Evolutionary conservation across 768 basidiomycete species (phyloP), one percentile per base, ranked within the genome.

Genomic region (Serendipita indica): DNA sequence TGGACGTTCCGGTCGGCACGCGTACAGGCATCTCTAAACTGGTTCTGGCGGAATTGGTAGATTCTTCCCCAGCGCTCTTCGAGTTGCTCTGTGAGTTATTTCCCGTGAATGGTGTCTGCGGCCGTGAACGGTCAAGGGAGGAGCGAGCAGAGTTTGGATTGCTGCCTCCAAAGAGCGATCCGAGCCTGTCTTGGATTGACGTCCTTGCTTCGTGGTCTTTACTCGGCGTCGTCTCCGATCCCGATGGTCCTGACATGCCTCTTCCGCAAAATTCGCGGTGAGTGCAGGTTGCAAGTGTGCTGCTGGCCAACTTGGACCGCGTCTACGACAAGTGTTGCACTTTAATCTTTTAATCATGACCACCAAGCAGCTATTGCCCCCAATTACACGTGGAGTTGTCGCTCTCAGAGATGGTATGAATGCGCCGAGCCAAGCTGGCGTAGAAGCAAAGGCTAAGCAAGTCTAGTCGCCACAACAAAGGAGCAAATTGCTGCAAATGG

Each of bases 351-450:
- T 25, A n/a, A 43, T n/a, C 16, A 43, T 43, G 41, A 6, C 41
- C 16, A 43, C 41, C 16, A 43, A n/a, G 7, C 18, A 43, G 7
- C 41, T 10, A n/a, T 7, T 54, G 16, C 10, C 49, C 30, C n/a
- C 7, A 54, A 27, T 22, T 27, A 54, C 49, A 10, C 3, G 30
- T 4, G 49, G 49, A 10, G 20, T 16, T 4, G 10, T 54, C n/a
- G 79, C 77, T 2, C 60, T 80, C 3, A 69, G 73, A 49, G 81
- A 82, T 67, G 66, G 80, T 79, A 63, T n/a, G 3, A 32, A 3
- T 10, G n/a, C 7, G n/a, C n/a, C n/a, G n/a, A n/a, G n/a, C n/a
- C n/a, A n/a, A n/a, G n/a, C n/a, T n/a, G n/a, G n/a, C n/a, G n/a
- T n/a, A n/a, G n/a, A n/a, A n/a, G n/a, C n/a, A n/a, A n/a, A n/a